These are phyloP conservation scores for Lasiodiplodia citricola DNA, from an alignment of 2,329 filamentous ascomycete genomes.

Conservation along the genomic window DNA sequence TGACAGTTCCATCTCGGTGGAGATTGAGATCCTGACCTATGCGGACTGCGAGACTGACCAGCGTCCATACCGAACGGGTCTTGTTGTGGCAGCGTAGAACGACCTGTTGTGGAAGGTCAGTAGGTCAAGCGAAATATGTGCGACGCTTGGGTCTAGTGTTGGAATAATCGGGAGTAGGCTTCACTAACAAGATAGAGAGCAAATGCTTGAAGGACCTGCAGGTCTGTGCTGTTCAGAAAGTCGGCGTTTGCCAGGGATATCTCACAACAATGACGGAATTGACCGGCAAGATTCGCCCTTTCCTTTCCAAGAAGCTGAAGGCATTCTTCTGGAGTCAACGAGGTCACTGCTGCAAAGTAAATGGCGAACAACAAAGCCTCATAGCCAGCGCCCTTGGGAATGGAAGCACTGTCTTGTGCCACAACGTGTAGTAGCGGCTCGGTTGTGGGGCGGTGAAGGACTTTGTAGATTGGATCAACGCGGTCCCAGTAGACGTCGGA, in stretches of 20 bases:
- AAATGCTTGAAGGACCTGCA: slow-evolving; percentile 70
- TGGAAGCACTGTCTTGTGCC: slow-evolving; percentile 43
- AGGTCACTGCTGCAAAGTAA: slow-evolving; percentile 45
- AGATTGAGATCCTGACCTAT: slow-evolving; percentile 66
- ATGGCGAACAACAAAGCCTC: slow-evolving; percentile 56
- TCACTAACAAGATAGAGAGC: slow-evolving; percentile 67
- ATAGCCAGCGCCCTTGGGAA: slow-evolving; percentile 67
- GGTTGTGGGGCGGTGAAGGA: slow-evolving; percentile 73
- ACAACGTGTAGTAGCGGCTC: slow-evolving; percentile 48
- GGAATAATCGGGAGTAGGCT: neutral
- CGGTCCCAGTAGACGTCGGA: slow-evolving; percentile 78
- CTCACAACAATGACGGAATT: slow-evolving; percentile 23
- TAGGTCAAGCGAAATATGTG: neutral
- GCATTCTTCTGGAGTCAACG: slow-evolving; percentile 63
- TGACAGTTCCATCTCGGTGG: slow-evolving; percentile 61
- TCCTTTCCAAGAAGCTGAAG: slow-evolving; percentile 58
- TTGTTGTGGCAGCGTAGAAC: slow-evolving; percentile 50
- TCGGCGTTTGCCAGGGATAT: slow-evolving; percentile 67
- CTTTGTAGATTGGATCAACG: slow-evolving; percentile 74
- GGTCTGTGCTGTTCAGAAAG: slow-evolving; percentile 69
- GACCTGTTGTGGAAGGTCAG: slow-evolving; percentile 42
- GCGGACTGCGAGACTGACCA: slow-evolving; percentile 66
- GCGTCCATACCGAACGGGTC: slow-evolving; percentile 64
- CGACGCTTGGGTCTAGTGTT: neutral
- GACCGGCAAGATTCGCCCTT: neutral